A percentile compares a stretch with the other conserved stretches of the same genome.
Evolutionary conservation across 805 yeast genomes (phyloP).

Genomic region (Nakazawaea populi): DNA sequence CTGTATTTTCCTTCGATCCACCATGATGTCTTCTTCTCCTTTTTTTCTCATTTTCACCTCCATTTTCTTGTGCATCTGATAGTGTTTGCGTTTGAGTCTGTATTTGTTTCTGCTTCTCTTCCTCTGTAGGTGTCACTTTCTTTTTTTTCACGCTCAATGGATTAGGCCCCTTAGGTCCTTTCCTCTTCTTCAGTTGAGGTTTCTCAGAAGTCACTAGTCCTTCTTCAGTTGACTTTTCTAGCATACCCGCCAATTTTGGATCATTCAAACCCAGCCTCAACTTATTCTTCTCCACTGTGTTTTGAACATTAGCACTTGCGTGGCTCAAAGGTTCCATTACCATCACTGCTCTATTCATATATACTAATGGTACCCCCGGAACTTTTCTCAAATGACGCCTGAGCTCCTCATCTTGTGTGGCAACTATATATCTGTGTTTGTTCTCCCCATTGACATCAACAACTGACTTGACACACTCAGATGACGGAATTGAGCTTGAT

Average conservation of each 20-base stretch:
- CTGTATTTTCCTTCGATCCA: background rate
- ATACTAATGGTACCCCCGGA: constrained; percentile 88
- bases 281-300: constrained; percentile 55
- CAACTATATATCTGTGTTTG: constrained; percentile 88
- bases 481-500: constrained; percentile 53
- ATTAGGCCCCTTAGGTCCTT: constrained; percentile 79
- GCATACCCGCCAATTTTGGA: constrained; percentile 41
- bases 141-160: constrained; percentile 86
- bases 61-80: background rate
- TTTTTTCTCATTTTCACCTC: constrained; percentile 7
- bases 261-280: constrained; percentile 77
- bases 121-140: constrained; percentile 24
- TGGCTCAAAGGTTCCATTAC: constrained; percentile 89
- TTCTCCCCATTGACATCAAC: constrained; percentile 69
- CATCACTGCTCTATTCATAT: constrained; percentile 88
- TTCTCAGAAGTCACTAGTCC: constrained; percentile 15
- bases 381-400: constrained; percentile 64
- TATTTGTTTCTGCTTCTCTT: constrained; percentile 1
- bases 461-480: constrained; percentile 70
- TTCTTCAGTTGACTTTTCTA: constrained; percentile 14
- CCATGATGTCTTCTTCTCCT: constrained; percentile 19
- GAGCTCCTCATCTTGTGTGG: constrained; percentile 69
- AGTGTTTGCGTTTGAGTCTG: background rate
- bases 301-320: constrained; percentile 50
- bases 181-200: constrained; percentile 38